phyloP scores from a whole-genome alignment of 129 eudicot species.

The Dittrichia graveolens region DNA sequence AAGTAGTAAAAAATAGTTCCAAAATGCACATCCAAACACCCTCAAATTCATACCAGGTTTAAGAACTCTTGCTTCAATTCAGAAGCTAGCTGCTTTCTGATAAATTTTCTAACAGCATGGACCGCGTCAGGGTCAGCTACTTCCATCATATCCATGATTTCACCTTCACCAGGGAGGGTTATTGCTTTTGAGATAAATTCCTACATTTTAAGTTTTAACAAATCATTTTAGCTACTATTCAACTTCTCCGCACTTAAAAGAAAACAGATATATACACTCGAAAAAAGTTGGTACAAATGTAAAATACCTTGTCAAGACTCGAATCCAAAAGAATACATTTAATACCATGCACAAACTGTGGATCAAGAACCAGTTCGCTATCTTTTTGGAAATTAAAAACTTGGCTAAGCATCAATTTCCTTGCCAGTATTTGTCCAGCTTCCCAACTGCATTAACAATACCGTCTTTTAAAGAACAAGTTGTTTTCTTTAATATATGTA shows the following conservation, averaged over 20 bases:
- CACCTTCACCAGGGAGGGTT: constrained; percentile 92
- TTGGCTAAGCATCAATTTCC: constrained; percentile 79
- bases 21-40: no score
- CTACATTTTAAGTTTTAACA: constrained; percentile 32
- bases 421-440: constrained; percentile 82
- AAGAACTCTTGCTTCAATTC: constrained; percentile 66
- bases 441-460: constrained; percentile 66
- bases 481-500: neutral
- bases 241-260: neutral
- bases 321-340: constrained; percentile 70
- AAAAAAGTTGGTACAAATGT: neutral
- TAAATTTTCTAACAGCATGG: constrained; percentile 81
- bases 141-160: constrained; percentile 95
- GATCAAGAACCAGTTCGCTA: constrained; percentile 60
- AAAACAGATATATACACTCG: neutral
- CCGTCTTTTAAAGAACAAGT: neutral
- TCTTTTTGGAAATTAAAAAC: constrained; percentile 81
- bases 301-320: constrained; percentile 81
- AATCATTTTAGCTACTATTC: neutral
- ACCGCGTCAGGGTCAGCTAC: constrained; percentile 99
- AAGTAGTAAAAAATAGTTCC: no score
- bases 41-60: constrained; percentile 49
- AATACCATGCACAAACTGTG: constrained; percentile 73
- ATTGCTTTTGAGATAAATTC: constrained; percentile 94
- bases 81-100: constrained; percentile 83